These are phyloP conservation scores for Aspergillus ustus DNA, from an alignment of 2,329 filamentous ascomycete genomes.

Conservation along the genomic window DNA sequence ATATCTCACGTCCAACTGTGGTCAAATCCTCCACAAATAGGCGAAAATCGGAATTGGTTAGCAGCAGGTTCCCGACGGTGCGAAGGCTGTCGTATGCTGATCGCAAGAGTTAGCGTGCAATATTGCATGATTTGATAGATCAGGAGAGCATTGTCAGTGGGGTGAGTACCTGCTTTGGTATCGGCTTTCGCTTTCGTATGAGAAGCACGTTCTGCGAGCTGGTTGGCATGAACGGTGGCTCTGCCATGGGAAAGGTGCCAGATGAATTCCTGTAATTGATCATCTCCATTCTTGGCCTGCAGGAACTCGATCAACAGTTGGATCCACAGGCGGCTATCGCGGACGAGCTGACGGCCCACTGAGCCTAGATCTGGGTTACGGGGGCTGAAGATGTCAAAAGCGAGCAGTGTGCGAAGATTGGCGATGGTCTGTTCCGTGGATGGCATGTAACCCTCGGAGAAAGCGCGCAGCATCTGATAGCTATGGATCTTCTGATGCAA, in stretches of 20 bases:
- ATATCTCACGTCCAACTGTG: constrained; percentile 79
- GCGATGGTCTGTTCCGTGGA: constrained; percentile 82
- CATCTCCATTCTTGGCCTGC: constrained; percentile 77
- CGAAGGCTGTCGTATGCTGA: constrained; percentile 78
- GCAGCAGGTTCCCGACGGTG: constrained; percentile 80
- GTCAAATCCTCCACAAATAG: constrained; percentile 81
- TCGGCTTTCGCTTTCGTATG: constrained; percentile 71
- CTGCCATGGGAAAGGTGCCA: constrained; percentile 82
- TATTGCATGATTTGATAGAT: background rate
- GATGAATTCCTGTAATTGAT: constrained; percentile 89
- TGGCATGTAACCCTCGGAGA: constrained; percentile 86
- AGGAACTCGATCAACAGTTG: constrained; percentile 81
- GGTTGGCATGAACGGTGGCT: constrained; percentile 68
- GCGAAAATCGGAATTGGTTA: constrained; percentile 90
- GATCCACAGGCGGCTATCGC: constrained; percentile 74
- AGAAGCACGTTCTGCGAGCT: constrained; percentile 65
- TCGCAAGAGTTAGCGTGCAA: constrained; percentile 13
- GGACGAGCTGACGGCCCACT: constrained; percentile 74
- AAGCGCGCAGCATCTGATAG: constrained; percentile 86
- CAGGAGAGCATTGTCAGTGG: background rate
- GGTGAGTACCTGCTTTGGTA: constrained; percentile 64
- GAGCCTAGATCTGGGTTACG: constrained; percentile 75
- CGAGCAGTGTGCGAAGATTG: constrained; percentile 78
- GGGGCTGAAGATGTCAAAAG: constrained; percentile 77
- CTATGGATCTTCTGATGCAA: constrained; percentile 89